These are phyloP conservation scores for Babesia bigemina DNA, from an alignment of 169 alveolate genomes.

Conservation along the genomic window DNA sequence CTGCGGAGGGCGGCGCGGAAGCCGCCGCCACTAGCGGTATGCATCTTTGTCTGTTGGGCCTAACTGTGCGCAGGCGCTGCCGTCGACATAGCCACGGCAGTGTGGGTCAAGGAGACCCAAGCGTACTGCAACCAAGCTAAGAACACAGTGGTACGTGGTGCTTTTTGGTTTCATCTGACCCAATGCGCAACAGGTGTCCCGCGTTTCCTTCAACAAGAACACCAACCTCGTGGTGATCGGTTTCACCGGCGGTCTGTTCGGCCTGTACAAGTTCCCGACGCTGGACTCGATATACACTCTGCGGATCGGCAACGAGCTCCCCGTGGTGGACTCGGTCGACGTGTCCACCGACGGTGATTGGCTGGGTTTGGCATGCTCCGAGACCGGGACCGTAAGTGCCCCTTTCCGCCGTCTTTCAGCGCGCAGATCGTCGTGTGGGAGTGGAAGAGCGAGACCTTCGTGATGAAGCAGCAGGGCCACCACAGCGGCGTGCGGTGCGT, in stretches of 20 bases:
- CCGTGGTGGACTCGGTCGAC: slow-evolving; percentile 72
- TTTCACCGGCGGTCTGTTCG: slow-evolving; percentile 75
- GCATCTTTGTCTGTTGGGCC: background rate
- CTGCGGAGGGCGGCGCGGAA: background rate
- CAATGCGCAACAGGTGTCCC: slow-evolving; percentile 34
- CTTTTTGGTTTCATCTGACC: background rate
- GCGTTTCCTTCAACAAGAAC: slow-evolving; percentile 64
- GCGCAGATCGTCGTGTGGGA: slow-evolving; percentile 95
- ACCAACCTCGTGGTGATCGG: slow-evolving; percentile 72
- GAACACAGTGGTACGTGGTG: slow-evolving; percentile 63
- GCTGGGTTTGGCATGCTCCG: slow-evolving; percentile 88
- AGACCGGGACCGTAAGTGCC: slow-evolving; percentile 75
- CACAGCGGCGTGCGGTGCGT: slow-evolving; percentile 73
- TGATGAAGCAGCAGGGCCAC: slow-evolving; percentile 94
- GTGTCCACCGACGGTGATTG: slow-evolving; percentile 86
- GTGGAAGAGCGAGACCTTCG: slow-evolving; percentile 97
- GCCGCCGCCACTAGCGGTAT: background rate
- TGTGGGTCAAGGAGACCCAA: slow-evolving; percentile 73
- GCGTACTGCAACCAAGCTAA: slow-evolving; percentile 76
- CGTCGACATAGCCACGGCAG: slow-evolving; percentile 34
- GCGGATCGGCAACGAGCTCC: slow-evolving; percentile 65
- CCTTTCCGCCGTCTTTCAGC: background rate
- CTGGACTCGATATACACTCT: slow-evolving; percentile 71
- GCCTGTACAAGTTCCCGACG: slow-evolving; percentile 69
- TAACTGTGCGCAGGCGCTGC: background rate